A percentile compares a stretch with the other conserved stretches of the same genome.
Conservation (phyloP, 306 rosid species). For the Dalbergia cultrata region DNA sequence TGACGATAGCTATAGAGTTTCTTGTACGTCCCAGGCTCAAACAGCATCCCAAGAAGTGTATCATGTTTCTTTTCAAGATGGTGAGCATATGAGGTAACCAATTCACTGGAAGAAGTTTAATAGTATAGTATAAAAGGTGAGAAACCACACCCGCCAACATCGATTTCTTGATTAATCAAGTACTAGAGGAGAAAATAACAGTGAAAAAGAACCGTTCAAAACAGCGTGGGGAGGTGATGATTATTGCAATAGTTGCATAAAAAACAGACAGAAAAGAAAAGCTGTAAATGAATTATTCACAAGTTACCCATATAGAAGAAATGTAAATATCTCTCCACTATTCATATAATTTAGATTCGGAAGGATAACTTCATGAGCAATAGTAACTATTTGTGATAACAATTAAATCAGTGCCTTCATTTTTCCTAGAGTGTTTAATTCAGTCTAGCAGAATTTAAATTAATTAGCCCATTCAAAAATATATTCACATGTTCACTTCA, state of each 20-base stretch:
- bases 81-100: conserved; percentile 83
- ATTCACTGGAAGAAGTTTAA: conserved; percentile 67
- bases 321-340: background rate
- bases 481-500: conserved; percentile 20
- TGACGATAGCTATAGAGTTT: conserved; percentile 93
- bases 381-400: background rate
- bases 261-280: conserved; percentile 4
- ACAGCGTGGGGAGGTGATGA: conserved; percentile 13
- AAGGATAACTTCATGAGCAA: conserved; percentile 4
- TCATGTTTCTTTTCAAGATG: conserved; percentile 94
- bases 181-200: conserved; percentile 34
- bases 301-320: conserved; percentile 18
- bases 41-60: conserved; percentile 90
- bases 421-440: conserved; percentile 1
- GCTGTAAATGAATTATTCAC: conserved; percentile 26
- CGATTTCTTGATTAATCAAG: conserved; percentile 25
- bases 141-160: conserved; percentile 34
- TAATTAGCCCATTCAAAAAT: conserved; percentile 28
- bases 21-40: conserved; percentile 79
- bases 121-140: conserved; percentile 28
- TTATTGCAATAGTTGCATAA: conserved; percentile 33
- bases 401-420: conserved; percentile 19
- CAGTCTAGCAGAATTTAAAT: background rate
- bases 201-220: conserved; percentile 31
- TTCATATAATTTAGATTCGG: conserved; percentile 2